Evolutionary conservation across 768 basidiomycete species (phyloP).

Genomic region (Pleurotus citrinopileatus): DNA sequence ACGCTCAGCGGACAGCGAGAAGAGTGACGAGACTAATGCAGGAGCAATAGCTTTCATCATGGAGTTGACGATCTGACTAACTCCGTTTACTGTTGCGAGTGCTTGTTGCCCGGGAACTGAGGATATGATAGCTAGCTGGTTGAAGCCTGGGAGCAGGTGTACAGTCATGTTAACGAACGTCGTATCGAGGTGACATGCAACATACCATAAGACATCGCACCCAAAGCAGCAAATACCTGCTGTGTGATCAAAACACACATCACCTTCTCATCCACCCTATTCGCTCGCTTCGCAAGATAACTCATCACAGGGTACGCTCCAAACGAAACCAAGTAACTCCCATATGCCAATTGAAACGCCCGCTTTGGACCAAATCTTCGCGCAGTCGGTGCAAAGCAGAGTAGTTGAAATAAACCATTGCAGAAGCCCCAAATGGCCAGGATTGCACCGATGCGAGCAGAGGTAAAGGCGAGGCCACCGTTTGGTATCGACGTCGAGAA

Average conservation of each 20-base stretch:
- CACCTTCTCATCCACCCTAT: conserved; percentile 29
- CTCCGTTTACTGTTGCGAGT: conserved; percentile 52
- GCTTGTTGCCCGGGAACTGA: conserved; percentile 36
- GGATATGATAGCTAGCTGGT: conserved; percentile 42
- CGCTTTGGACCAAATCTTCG: conserved; percentile 51
- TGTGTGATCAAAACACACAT: conserved; percentile 30
- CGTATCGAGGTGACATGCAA: neutral
- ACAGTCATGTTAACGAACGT: conserved; percentile 4
- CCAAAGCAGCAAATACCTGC: conserved; percentile 22
- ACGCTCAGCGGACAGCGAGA: conserved; percentile 46
- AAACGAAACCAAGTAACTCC: conserved; percentile 23
- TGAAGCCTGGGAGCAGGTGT: conserved; percentile 36
- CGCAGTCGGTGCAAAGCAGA: conserved; percentile 45
- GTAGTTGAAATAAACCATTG: conserved; percentile 50
- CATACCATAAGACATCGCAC: conserved; percentile 35
- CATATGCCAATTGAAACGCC: conserved; percentile 39
- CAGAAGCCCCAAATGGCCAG: conserved; percentile 48
- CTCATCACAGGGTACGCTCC: conserved; percentile 31
- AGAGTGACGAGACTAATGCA: conserved; percentile 51
- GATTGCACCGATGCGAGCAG: conserved; percentile 50
- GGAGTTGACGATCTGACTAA: conserved; percentile 52
- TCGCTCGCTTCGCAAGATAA: conserved; percentile 29
- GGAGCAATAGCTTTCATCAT: conserved; percentile 51
- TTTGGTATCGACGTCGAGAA: conserved; percentile 47
- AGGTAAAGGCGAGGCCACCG: conserved; percentile 55